Conservation (phyloP, 345 rosid genomes). For the Brassica cretica region DNA sequence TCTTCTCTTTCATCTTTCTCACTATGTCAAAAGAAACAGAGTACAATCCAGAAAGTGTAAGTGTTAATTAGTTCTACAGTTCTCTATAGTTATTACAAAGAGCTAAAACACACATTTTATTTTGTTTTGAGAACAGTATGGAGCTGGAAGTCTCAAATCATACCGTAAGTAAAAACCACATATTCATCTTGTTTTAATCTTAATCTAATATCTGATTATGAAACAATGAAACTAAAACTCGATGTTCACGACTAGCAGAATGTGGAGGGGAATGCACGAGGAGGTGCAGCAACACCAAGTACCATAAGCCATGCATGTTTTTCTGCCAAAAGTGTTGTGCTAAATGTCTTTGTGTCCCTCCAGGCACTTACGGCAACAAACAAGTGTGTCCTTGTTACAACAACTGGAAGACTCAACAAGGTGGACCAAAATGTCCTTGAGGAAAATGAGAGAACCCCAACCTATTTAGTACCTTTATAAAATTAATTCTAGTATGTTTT, state of each 20-base stretch:
- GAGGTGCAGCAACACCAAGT: conserved; percentile 68
- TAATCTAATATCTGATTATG: background rate
- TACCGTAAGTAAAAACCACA: conserved; percentile 41
- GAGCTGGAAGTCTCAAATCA: conserved; percentile 53
- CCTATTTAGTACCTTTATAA: background rate
- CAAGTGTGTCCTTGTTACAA: conserved; percentile 71
- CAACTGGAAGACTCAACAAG: conserved; percentile 72
- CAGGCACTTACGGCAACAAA: conserved; percentile 70
- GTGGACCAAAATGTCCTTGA: conserved; percentile 75
- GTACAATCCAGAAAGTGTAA: conserved; percentile 46
- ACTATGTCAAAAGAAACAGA: conserved; percentile 42
- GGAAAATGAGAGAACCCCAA: background rate
- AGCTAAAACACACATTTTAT: background rate
- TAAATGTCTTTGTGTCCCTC: conserved; percentile 79
- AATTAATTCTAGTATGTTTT: background rate
- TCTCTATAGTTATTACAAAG: background rate
- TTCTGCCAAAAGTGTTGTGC: conserved; percentile 76
- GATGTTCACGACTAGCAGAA: conserved; percentile 5
- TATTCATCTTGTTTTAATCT: background rate
- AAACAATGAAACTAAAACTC: background rate
- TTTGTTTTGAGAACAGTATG: conserved; percentile 41
- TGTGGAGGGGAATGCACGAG: conserved; percentile 58
- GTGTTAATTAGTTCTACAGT: conserved; percentile 11
- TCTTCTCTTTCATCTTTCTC: conserved; percentile 33
- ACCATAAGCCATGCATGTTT: conserved; percentile 71